Base-by-base conservation (phyloP, 2,329 filamentous ascomycete species). In the Phoma sp. region DNA sequence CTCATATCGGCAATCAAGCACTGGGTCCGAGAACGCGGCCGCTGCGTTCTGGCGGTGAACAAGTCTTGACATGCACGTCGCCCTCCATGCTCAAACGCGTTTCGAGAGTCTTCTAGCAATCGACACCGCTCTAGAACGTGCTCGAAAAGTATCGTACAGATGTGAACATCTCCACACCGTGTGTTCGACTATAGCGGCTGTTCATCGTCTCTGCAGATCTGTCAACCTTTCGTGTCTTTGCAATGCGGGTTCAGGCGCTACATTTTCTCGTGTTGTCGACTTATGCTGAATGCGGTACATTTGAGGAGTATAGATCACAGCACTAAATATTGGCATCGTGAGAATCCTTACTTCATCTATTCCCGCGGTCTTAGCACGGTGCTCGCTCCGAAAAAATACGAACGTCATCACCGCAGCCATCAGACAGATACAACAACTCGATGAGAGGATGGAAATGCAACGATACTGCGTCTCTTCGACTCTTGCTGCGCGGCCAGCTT, bases 281-380 rank as follows among this genome's bases (percentile, higher is more conserved):
- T 27, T 29, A 40, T 51, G 43, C 52, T 47, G 41, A 46, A 55
- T 43, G 31, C 31, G 52, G 47, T 38, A 55, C 13, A 19, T 47
- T 29, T 22, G 5, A 6, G 31, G n/a, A 31, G 44, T 33, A 55
- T 51, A 13, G 52, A 47, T 55, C 37, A 45, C 52, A 31, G 52
- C 52, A 55, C 46, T 46, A 51, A 51, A 43, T 46, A 51, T 51
- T 51, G 52, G 47, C 52, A 47, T 46, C 19, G 29, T 45, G 40
- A 37, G 17, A 31, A 29, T 17, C 17, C 12, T 31, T 21, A 9
- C 5, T 36, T 24, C 1, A 19, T 48, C 36, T 41, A 29, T 21
- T 41, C 22, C 31, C 37, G 22, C 6, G 13, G 10, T 13, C 13
- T 24, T 17, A 17, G 22, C 22, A 24, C 22, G 22, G 22, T 24